Conservation (phyloP, 192 early-diverging fungal genomes). For the Umbelopsis isabellina region DNA sequence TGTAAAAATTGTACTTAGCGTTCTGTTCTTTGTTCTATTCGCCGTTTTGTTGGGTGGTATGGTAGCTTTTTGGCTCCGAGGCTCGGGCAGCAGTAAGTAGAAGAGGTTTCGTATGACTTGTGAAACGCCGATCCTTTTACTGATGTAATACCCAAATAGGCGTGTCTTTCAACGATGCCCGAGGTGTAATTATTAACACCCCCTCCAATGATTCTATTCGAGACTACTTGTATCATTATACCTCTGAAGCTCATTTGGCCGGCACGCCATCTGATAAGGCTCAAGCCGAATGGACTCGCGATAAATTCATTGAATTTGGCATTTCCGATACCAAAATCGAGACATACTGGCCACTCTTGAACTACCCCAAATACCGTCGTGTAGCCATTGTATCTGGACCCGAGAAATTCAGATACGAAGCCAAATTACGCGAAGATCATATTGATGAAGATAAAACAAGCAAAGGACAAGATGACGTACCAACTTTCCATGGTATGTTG, state of each 20-base stretch:
- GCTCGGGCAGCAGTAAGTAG: background rate
- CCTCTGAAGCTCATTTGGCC: slow-evolving; percentile 62
- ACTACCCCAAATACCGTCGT: slow-evolving; percentile 55
- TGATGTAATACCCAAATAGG: background rate
- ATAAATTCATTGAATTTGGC: slow-evolving; percentile 55
- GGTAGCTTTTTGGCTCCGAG: slow-evolving; percentile 18
- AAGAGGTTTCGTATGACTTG: background rate
- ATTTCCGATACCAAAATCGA: slow-evolving; percentile 54
- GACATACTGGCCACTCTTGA: slow-evolving; percentile 63
- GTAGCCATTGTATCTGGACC: slow-evolving; percentile 58
- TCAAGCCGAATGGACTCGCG: slow-evolving; percentile 58
- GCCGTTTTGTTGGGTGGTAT: slow-evolving; percentile 2
- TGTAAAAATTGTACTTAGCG: slow-evolving; percentile 11
- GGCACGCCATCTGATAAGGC: slow-evolving; percentile 50
- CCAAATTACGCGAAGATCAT: slow-evolving; percentile 55
- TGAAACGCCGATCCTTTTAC: background rate
- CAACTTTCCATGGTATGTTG: slow-evolving; percentile 61
- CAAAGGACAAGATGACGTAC: slow-evolving; percentile 55
- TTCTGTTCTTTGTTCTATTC: slow-evolving; percentile 15
- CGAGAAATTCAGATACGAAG: slow-evolving; percentile 49
- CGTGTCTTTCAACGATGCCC: background rate
- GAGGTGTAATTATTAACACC: slow-evolving; percentile 20
- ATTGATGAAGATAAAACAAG: slow-evolving; percentile 64
- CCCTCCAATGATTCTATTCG: slow-evolving; percentile 39
- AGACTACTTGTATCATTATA: slow-evolving; percentile 52